These are phyloP conservation scores for Pulveroboletus sp. DNA, from an alignment of 768 basidiomycete genomes.

Conservation along the genomic window DNA sequence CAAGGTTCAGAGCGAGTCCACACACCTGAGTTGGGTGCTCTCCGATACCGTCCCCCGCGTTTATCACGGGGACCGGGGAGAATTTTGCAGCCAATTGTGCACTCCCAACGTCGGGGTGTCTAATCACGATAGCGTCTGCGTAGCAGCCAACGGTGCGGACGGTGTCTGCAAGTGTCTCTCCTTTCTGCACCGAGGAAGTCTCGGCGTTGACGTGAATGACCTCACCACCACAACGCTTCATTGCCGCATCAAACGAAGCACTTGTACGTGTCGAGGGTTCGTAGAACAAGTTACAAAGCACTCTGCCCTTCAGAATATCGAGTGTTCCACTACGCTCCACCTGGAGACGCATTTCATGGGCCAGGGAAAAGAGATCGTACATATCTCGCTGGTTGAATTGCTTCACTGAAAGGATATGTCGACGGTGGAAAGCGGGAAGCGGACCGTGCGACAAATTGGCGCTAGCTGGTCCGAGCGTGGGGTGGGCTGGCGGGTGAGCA, in stretches of 20 bases:
- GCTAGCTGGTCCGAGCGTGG: slow-evolving; percentile 6
- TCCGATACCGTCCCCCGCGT: slow-evolving; percentile 95
- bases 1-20: slow-evolving; percentile 1
- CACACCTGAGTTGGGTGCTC: slow-evolving; percentile 94
- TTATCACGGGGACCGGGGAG: slow-evolving; percentile 92
- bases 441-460: slow-evolving; percentile 30
- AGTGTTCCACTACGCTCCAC: slow-evolving; percentile 87
- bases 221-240: slow-evolving; percentile 96
- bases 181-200: slow-evolving; percentile 86
- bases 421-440: slow-evolving; percentile 86
- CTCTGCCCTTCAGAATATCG: slow-evolving; percentile 86
- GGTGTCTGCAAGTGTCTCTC: slow-evolving; percentile 90
- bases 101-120: slow-evolving; percentile 92
- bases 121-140: slow-evolving; percentile 88
- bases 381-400: slow-evolving; percentile 88
- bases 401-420: slow-evolving; percentile 91
- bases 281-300: slow-evolving; percentile 91
- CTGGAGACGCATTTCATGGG: slow-evolving; percentile 94
- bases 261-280: slow-evolving; percentile 96
- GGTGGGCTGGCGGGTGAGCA: slow-evolving; percentile 14
- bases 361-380: slow-evolving; percentile 89
- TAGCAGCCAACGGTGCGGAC: slow-evolving; percentile 93
- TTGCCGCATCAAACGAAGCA: slow-evolving; percentile 94
- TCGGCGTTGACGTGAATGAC: slow-evolving; percentile 83
- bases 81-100: slow-evolving; percentile 95